These are phyloP conservation scores for Bruguiera gymnorhiza DNA, from an alignment of 345 rosid species.

Conservation along the genomic window DNA sequence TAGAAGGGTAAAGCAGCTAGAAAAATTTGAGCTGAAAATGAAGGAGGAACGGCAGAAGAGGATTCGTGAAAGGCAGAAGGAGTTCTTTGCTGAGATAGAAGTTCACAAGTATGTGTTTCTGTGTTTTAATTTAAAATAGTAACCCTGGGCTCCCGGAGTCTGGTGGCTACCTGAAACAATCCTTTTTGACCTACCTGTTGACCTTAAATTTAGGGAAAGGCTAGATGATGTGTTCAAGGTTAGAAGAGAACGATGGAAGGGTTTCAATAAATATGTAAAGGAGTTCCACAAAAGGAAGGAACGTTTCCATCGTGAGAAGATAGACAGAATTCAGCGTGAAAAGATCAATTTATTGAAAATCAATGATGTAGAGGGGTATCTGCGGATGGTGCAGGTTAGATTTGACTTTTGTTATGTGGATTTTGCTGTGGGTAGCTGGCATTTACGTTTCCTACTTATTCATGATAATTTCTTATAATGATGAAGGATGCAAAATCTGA, in stretches of 20 bases:
- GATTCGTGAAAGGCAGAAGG: constrained; percentile 94
- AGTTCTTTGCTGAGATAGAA: constrained; percentile 87
- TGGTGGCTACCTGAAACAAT: too few species aligned
- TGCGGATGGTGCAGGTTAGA: constrained; percentile 91
- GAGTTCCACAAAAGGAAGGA: constrained; percentile 94
- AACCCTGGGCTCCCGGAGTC: too few species aligned
- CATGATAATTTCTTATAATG: constrained; percentile 10
- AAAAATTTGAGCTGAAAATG: constrained; percentile 80
- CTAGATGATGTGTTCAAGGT: constrained; percentile 74
- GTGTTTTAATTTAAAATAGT: background rate
- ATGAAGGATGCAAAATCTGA: constrained; percentile 87
- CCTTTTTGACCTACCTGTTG: constrained; percentile 20
- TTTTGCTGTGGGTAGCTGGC: constrained; percentile 1
- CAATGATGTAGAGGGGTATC: constrained; percentile 94
- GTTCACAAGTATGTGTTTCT: constrained; percentile 64
- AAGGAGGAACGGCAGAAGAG: constrained; percentile 94
- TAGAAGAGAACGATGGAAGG: constrained; percentile 88
- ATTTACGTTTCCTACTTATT: constrained; percentile 16
- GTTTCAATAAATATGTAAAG: constrained; percentile 78
- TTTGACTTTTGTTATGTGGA: constrained; percentile 14
- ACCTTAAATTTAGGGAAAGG: constrained; percentile 61
- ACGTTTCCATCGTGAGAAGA: constrained; percentile 84
- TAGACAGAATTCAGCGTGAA: constrained; percentile 92
- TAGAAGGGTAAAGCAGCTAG: constrained; percentile 82
- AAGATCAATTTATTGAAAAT: constrained; percentile 87